Evolutionary conservation across 2,329 filamentous ascomycete genomes (phyloP).

Genomic region (Aspergillus phoenicis): DNA sequence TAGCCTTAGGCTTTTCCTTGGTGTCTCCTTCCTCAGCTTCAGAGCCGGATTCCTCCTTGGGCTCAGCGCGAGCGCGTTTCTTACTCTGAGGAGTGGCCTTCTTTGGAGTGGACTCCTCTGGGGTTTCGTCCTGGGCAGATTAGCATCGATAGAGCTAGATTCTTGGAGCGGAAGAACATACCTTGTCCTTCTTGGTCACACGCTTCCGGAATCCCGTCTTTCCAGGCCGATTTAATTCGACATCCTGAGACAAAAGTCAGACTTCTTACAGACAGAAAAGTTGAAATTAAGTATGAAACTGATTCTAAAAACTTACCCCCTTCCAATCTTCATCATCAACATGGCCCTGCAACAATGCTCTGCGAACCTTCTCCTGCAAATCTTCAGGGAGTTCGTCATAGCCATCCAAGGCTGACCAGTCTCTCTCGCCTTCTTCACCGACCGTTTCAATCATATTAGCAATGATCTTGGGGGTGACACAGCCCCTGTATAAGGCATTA

Average conservation of each 20-base stretch:
- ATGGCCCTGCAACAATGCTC: slow-evolving; percentile 73
- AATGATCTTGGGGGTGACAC: slow-evolving; percentile 76
- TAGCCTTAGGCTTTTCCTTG: slow-evolving; percentile 13
- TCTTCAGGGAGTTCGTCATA: slow-evolving; percentile 75
- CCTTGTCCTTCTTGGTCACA: slow-evolving; percentile 34
- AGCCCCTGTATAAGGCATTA: slow-evolving; percentile 63
- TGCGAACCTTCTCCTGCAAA: slow-evolving; percentile 71
- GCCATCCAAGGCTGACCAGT: slow-evolving; percentile 73
- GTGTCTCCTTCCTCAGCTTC: background rate
- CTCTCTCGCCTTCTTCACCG: slow-evolving; percentile 48
- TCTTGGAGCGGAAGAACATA: background rate
- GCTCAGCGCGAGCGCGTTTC: background rate
- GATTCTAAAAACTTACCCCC: slow-evolving; percentile 63
- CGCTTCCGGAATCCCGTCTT: slow-evolving; percentile 62
- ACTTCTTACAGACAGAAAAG: background rate
- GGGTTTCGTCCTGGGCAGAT: slow-evolving; percentile 5
- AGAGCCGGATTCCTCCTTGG: background rate
- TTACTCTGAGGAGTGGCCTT: slow-evolving; percentile 10
- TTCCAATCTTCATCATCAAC: slow-evolving; percentile 87
- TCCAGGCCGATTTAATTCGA: slow-evolving; percentile 71
- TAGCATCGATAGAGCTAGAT: background rate
- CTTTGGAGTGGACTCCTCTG: slow-evolving; percentile 16
- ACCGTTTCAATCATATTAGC: slow-evolving; percentile 60
- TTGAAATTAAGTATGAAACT: background rate
- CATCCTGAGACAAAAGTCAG: slow-evolving; percentile 57